These are phyloP conservation scores for Colletotrichum sp. DNA, from an alignment of 2,329 filamentous ascomycete genomes.

Conservation along the genomic window DNA sequence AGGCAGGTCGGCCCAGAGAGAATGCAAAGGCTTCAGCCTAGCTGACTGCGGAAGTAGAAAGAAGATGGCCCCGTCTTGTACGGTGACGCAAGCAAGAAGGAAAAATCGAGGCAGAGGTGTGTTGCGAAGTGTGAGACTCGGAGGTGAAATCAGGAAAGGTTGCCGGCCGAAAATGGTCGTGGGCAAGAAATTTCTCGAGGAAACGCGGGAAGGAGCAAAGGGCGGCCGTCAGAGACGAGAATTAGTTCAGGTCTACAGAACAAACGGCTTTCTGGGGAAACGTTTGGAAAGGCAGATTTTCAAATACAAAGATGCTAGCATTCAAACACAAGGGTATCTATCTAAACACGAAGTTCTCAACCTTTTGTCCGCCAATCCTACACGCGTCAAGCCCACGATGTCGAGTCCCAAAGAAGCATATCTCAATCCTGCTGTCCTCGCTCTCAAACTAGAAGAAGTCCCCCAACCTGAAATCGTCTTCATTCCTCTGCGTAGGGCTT, in stretches of 20 bases:
- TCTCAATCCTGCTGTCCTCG: not conserved
- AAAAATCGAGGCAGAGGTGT: rapidly evolving
- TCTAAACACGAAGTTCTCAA: not conserved
- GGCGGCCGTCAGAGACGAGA: rapidly evolving
- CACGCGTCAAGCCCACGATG: not conserved
- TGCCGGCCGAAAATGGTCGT: no score
- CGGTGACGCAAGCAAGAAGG: rapidly evolving
- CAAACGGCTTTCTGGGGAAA: not conserved
- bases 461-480: not conserved
- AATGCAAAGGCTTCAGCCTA: not conserved
- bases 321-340: not conserved
- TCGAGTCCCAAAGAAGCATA: not conserved
- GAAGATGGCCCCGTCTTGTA: not conserved
- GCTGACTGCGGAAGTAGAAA: rapidly evolving
- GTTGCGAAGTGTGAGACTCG: not conserved
- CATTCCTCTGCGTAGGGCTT: not conserved
- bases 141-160: not conserved
- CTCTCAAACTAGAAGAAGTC: not conserved
- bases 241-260: rapidly evolving
- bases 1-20: not conserved
- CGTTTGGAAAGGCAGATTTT: rapidly evolving
- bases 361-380: not conserved
- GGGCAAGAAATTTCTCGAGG: no score
- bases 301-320: not conserved
- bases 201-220: not conserved